A percentile compares a stretch with the other conserved stretches of the same genome.
Conservation (phyloP, 176 grass and related monocot genomes). For the Avena insularis region DNA sequence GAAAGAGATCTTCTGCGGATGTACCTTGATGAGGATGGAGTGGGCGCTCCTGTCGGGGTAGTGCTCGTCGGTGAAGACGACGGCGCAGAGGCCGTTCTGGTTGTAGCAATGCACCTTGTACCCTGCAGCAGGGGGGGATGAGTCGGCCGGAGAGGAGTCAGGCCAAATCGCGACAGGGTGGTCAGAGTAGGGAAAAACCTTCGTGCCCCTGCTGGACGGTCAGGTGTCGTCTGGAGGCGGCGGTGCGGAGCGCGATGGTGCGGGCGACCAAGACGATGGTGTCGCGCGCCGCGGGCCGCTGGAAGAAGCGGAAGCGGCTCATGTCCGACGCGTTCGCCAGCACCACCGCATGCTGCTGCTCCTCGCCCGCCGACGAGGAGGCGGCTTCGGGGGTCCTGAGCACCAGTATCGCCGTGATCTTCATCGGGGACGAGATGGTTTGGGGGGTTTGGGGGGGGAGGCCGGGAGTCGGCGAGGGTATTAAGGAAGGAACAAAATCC, state of each 20-base stretch:
- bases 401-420: constrained; percentile 74
- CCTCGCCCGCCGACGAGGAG: constrained; percentile 1
- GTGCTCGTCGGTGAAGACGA: constrained; percentile 66
- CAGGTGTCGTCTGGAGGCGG: constrained; percentile 1
- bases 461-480: background rate
- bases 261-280: constrained; percentile 76
- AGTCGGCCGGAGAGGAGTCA: no score
- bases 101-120: constrained; percentile 77
- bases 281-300: constrained; percentile 55
- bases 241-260: constrained; percentile 66
- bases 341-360: constrained; percentile 54
- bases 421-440: constrained; percentile 44
- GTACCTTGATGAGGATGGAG: constrained; percentile 59
- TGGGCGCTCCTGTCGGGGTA: constrained; percentile 71
- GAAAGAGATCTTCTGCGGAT: no score
- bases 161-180: no score
- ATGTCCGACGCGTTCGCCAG: constrained; percentile 71
- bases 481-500: background rate
- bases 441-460: background rate
- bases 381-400: constrained; percentile 39
- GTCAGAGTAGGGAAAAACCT: constrained; percentile 10
- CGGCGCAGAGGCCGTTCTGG: constrained; percentile 58
- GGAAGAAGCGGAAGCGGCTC: constrained; percentile 70
- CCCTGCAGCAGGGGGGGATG: constrained; percentile 13
- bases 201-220: constrained; percentile 61